phyloP scores from a whole-genome alignment of 192 early-diverging fungal species.

The Rhizophagus clarus region DNA sequence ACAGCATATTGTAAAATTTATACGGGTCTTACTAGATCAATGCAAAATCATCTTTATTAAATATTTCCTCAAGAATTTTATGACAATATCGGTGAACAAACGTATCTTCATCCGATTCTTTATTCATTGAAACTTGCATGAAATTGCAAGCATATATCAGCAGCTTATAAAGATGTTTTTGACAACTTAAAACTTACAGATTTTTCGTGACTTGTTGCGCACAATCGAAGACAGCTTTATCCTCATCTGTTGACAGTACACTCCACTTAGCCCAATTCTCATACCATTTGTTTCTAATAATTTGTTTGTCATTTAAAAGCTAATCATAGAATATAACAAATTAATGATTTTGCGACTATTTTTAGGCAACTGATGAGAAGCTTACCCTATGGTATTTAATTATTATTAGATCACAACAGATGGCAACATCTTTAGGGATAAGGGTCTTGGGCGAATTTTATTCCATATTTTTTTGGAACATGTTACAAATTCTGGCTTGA shows the following conservation, averaged over 20 bases:
- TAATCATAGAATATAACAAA: slow-evolving; percentile 15
- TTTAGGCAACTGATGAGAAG: not conserved
- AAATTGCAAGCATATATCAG: slow-evolving; percentile 5
- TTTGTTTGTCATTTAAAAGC: slow-evolving; percentile 28
- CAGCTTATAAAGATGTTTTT: slow-evolving; percentile 1
- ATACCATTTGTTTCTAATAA: not conserved
- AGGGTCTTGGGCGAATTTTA: slow-evolving; percentile 8
- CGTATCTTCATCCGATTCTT: slow-evolving; percentile 16
- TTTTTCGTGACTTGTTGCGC: slow-evolving; percentile 10
- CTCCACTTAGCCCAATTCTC: slow-evolving; percentile 9
- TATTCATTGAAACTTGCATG: slow-evolving; percentile 19
- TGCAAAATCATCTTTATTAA: slow-evolving; percentile 5
- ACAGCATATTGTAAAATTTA: not conserved
- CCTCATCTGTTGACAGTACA: not conserved
- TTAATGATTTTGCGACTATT: not conserved
- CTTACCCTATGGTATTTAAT: slow-evolving; percentile 2
- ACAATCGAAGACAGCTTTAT: slow-evolving; percentile 14
- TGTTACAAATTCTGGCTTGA: slow-evolving; percentile 15
- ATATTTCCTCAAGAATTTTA: slow-evolving; percentile 19
- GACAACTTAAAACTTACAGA: slow-evolving; percentile 25
- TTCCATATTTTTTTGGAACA: slow-evolving; percentile 22
- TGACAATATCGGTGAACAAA: slow-evolving; percentile 15
- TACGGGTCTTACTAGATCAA: slow-evolving; percentile 18
- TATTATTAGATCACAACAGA: not conserved
- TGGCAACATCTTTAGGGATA: slow-evolving; percentile 4